Evolutionary conservation across 164 flowering plant genomes (phyloP).

Genomic region (Tetrastigma voinierianum): DNA sequence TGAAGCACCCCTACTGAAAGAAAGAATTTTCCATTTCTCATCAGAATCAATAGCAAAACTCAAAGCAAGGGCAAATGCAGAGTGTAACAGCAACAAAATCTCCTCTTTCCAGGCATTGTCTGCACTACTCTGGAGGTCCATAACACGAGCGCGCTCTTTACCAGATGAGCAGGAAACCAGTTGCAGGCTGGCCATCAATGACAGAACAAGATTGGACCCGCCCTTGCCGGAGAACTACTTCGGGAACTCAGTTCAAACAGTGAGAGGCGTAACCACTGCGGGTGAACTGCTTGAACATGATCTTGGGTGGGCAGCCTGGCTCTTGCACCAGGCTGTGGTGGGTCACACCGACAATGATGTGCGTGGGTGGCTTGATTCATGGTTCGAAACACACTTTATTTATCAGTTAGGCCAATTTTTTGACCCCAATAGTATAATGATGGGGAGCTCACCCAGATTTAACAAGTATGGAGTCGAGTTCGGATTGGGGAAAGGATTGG

Average conservation of each 20-base stretch:
- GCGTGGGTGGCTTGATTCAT: constrained; percentile 12
- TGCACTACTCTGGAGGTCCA: constrained; percentile 51
- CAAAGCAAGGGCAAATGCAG: constrained; percentile 45
- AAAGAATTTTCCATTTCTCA: constrained; percentile 53
- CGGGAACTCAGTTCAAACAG: constrained; percentile 33
- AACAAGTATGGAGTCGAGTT: constrained; percentile 10
- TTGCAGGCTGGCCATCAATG: constrained; percentile 32
- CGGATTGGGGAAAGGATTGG: constrained; percentile 10
- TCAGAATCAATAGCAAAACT: constrained; percentile 35
- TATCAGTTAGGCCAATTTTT: constrained; percentile 21
- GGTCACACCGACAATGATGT: constrained; percentile 21
- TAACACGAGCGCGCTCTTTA: constrained; percentile 35
- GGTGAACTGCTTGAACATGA: constrained; percentile 35
- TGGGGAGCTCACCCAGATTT: constrained; percentile 10
- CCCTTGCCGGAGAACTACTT: constrained; percentile 41
- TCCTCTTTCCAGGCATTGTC: constrained; percentile 59
- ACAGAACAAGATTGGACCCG: constrained; percentile 41
- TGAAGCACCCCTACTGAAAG: constrained; percentile 27
- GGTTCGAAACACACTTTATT: constrained; percentile 23
- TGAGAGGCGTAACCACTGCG: constrained; percentile 17
- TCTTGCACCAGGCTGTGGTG: constrained; percentile 31
- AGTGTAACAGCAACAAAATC: constrained; percentile 31
- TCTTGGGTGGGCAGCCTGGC: constrained; percentile 49
- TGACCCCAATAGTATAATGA: constrained; percentile 13
- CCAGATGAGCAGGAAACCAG: constrained; percentile 23